Evolutionary conservation across 23 red algal genomes (phyloP), one percentile per base, ranked within the genome.

Genomic region (Gracilariopsis chorda): DNA sequence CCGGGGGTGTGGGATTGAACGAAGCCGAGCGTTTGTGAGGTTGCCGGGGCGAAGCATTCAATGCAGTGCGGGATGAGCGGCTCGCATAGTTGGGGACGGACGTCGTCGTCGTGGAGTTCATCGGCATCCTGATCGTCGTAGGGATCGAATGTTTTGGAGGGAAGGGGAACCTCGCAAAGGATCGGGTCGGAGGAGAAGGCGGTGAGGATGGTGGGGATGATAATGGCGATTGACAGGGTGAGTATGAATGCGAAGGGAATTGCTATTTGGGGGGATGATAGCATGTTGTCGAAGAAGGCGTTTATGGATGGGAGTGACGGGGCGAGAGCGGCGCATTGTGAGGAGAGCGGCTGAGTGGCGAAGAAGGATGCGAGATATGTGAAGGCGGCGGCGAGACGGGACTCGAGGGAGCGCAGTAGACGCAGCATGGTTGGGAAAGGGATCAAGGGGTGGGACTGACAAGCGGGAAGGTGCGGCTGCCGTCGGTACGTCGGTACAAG

Each of bases 71-170:
- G 36, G 58, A 72, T 52, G 13, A 14, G 11, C 2, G 20, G 17
- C 20, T 23, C 2, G 72, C 52, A 70, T 12, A 90, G 73, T 41
- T 80, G 86, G 7, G 86, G 86, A 10, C 42, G 36, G 3, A 78
- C 74, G 40, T 90, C 86, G 32, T 61, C 51, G 59, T 90, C 74
- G 28, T 19, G 28, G 37, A 90, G 74, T 40, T 61, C 52, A 35
- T 80, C 56, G 7, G 49, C 27, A 33, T 78, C 32, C 11, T 37
- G 44, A 42, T 90, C 86, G 1, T 63, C 75, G 25, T 78, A 64
- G 21, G 86, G 86, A 46, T 80, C 72, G 83, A 69, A 88, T 12
- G 43, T 62, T 37, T 14, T 14, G 35, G 86, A 90, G 56, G 86
- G 86, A 9, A 48, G 20, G 8, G 86, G 86, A 23, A 90, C 60